phyloP scores from a whole-genome alignment of 345 rosid genomes.

The Lepidium didymum region DNA sequence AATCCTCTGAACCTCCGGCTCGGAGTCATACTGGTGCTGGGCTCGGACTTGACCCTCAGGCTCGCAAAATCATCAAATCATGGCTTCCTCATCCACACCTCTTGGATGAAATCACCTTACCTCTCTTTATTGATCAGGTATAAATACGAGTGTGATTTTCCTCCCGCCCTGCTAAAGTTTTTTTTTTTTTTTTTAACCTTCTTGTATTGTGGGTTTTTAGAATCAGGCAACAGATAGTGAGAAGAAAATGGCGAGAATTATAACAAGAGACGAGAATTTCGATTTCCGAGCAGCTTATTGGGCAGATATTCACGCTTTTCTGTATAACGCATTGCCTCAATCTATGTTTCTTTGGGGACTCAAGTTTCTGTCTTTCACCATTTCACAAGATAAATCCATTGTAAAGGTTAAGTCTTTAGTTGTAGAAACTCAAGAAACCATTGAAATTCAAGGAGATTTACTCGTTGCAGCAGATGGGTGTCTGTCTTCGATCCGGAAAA shows the following conservation, averaged over 20 bases:
- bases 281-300: slow-evolving; percentile 76
- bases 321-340: slow-evolving; percentile 39
- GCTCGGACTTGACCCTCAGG: slow-evolving; percentile 47
- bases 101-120: slow-evolving; percentile 42
- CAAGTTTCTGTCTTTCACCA: slow-evolving; percentile 41
- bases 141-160: neutral
- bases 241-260: slow-evolving; percentile 25
- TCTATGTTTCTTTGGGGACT: slow-evolving; percentile 62
- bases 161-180: neutral
- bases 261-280: slow-evolving; percentile 62
- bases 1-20: slow-evolving; percentile 44
- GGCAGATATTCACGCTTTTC: slow-evolving; percentile 63
- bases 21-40: slow-evolving; percentile 87
- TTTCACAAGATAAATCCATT: slow-evolving; percentile 35
- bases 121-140: slow-evolving; percentile 54
- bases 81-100: slow-evolving; percentile 49
- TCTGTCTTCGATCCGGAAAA: slow-evolving; percentile 54
- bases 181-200: neutral
- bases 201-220: slow-evolving; percentile 24
- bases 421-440: slow-evolving; percentile 33
- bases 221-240: slow-evolving; percentile 45
- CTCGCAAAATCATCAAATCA: slow-evolving; percentile 43
- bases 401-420: slow-evolving; percentile 48
- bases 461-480: slow-evolving; percentile 86
- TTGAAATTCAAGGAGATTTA: slow-evolving; percentile 52